phyloP scores from a whole-genome alignment of 2,329 filamentous ascomycete species.

The Neofusicoccum ribis region DNA sequence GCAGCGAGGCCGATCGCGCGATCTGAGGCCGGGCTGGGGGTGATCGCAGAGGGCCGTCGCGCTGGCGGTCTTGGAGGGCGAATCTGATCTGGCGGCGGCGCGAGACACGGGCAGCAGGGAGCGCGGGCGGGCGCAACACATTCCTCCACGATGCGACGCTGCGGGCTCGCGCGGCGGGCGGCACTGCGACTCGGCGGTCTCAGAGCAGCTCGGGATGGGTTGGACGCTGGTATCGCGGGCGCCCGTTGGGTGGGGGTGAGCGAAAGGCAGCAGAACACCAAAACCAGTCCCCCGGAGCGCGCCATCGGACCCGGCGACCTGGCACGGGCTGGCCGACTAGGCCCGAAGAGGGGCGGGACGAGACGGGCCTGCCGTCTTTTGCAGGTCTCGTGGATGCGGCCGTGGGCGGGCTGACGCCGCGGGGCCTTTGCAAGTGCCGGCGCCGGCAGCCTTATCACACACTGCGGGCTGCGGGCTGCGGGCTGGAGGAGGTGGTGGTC shows the following conservation, averaged over 20 bases:
- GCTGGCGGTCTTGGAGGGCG: not conserved
- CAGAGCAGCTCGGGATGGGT: not conserved
- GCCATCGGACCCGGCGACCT: slow-evolving; percentile 9
- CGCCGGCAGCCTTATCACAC: not conserved
- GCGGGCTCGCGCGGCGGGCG: not conserved
- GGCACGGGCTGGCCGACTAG: slow-evolving; percentile 13
- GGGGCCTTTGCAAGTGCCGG: not conserved
- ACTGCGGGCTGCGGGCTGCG: not conserved
- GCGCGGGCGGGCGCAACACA: not conserved
- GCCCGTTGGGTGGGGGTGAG: not conserved
- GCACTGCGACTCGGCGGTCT: slow-evolving; percentile 7
- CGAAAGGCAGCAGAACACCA: slow-evolving; percentile 13
- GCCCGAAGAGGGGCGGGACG: not conserved
- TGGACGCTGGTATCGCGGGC: not conserved
- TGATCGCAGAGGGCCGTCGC: not conserved
- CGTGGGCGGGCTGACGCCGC: not conserved
- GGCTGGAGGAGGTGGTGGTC: too few species aligned
- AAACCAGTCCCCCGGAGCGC: slow-evolving; percentile 11
- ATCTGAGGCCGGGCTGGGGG: not conserved
- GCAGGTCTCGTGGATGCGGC: slow-evolving; percentile 14
- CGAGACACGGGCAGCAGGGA: not conserved
- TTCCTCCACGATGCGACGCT: slow-evolving; percentile 14
- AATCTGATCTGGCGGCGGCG: not conserved
- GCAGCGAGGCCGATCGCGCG: too few species aligned
- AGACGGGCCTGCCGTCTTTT: slow-evolving; percentile 15